A percentile compares a stretch with the other conserved stretches of the same genome.
Evolutionary conservation across 495 filamentous ascomycete species (phyloP).

Genomic region (Echria macrotheca): DNA sequence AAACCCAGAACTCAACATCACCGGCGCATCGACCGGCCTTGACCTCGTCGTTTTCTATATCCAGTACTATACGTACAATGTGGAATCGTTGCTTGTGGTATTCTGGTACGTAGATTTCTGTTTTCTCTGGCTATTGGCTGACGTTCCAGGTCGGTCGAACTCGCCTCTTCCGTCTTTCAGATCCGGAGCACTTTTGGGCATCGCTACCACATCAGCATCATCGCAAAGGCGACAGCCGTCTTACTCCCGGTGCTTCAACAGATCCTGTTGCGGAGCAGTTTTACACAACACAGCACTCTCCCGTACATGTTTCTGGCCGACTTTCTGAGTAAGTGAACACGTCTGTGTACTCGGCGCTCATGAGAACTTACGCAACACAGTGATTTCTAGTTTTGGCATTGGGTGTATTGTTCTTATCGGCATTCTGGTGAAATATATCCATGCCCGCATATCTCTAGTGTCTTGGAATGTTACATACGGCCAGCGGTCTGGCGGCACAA

Average conservation of each 20-base stretch:
- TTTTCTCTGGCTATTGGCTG: not conserved
- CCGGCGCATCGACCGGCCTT: conserved; percentile 37
- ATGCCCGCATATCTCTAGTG: conserved; percentile 33
- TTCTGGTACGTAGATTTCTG: conserved; percentile 31
- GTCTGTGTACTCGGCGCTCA: not conserved
- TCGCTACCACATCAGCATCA: conserved; percentile 23
- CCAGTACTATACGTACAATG: conserved; percentile 48
- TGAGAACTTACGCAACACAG: conserved; percentile 18
- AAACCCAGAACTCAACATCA: conserved; percentile 41
- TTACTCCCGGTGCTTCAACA: conserved; percentile 34
- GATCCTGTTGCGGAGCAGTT: conserved; percentile 29
- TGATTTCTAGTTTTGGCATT: conserved; percentile 35
- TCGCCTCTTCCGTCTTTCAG: conserved; percentile 35
- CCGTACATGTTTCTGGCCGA: conserved; percentile 38
- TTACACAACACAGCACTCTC: conserved; percentile 21
- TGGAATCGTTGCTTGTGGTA: conserved; percentile 39
- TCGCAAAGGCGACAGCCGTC: conserved; percentile 33
- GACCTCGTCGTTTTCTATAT: conserved; percentile 45
- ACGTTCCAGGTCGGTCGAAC: conserved; percentile 31
- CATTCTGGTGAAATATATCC: conserved; percentile 43
- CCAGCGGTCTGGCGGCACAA: conserved; percentile 14
- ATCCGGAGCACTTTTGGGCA: conserved; percentile 15
- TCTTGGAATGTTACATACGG: conserved; percentile 36
- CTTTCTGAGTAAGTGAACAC: conserved; percentile 31
- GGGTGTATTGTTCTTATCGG: conserved; percentile 36